A percentile compares a stretch with the other conserved stretches of the same genome.
phyloP scores from a whole-genome alignment of 2,329 filamentous ascomycete genomes.

The Fusarium redolens region DNA sequence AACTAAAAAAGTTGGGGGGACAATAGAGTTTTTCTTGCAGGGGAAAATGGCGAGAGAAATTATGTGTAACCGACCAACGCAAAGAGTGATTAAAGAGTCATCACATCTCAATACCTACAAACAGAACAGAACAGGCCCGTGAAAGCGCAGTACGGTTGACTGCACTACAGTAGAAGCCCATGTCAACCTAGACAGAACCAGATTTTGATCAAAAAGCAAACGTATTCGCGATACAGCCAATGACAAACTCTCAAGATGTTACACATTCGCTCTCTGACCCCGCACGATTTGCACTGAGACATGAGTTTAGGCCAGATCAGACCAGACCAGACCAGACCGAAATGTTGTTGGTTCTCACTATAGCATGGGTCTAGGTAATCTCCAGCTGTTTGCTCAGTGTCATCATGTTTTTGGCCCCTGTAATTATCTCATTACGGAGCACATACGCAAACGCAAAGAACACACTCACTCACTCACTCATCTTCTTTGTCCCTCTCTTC shows the following conservation, averaged over 20 bases:
- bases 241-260: background rate
- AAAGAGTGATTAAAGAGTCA: background rate
- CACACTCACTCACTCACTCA: background rate
- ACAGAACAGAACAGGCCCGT: background rate
- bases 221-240: background rate
- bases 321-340: background rate
- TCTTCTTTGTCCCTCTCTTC: background rate
- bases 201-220: background rate
- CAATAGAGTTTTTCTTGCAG: background rate
- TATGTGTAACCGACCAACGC: background rate
- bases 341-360: background rate
- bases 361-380: background rate
- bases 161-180: background rate
- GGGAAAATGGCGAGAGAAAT: background rate
- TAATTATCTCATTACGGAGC: background rate
- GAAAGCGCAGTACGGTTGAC: background rate
- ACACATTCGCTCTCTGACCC: constrained; percentile 11
- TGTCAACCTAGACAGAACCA: background rate
- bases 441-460: background rate
- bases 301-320: background rate
- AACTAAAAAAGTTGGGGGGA: background rate
- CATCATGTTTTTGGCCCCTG: background rate
- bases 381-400: background rate
- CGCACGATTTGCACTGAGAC: constrained; percentile 2
- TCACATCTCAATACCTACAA: background rate